Conservation (phyloP, 2,329 filamentous ascomycete species). For the Aspergillus fijiensis region DNA sequence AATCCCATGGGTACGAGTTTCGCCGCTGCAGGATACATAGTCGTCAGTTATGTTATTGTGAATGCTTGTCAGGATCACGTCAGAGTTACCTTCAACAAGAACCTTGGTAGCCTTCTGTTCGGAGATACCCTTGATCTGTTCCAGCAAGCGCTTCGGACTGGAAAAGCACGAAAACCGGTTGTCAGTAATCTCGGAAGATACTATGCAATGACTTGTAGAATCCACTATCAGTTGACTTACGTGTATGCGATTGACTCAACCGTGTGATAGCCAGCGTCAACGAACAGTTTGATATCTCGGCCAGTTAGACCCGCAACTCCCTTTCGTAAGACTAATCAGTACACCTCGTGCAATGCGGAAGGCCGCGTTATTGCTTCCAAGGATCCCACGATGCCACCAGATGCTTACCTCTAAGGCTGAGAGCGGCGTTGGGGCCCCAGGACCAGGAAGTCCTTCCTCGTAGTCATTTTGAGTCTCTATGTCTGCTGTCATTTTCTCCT, state of each 20-base stretch:
- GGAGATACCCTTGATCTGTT: constrained; percentile 97
- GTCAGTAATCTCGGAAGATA: neutral
- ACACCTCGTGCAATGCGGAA: neutral
- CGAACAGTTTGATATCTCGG: constrained; percentile 87
- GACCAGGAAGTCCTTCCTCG: constrained; percentile 76
- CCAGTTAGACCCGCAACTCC: constrained; percentile 88
- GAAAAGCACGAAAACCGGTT: neutral
- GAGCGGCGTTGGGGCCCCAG: constrained; percentile 90
- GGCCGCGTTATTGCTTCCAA: neutral
- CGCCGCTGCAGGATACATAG: constrained; percentile 59
- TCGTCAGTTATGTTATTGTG: constrained; percentile 11
- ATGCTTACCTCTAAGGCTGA: constrained; percentile 74
- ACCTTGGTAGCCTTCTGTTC: constrained; percentile 95
- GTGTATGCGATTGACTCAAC: constrained; percentile 97
- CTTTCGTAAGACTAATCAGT: constrained; percentile 45
- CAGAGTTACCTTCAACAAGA: constrained; percentile 74
- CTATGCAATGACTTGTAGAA: neutral
- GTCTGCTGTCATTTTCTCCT: constrained; percentile 47
- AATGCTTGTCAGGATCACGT: neutral
- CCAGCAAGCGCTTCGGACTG: constrained; percentile 69
- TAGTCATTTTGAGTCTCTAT: constrained; percentile 69
- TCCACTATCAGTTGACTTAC: constrained; percentile 42
- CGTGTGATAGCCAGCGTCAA: constrained; percentile 91
- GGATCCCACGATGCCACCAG: neutral
- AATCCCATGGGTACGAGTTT: constrained; percentile 99